Evolutionary conservation across 225 moss, liverwort and hornwort species (phyloP).

Genomic region (Antitrichia curtipendula): DNA sequence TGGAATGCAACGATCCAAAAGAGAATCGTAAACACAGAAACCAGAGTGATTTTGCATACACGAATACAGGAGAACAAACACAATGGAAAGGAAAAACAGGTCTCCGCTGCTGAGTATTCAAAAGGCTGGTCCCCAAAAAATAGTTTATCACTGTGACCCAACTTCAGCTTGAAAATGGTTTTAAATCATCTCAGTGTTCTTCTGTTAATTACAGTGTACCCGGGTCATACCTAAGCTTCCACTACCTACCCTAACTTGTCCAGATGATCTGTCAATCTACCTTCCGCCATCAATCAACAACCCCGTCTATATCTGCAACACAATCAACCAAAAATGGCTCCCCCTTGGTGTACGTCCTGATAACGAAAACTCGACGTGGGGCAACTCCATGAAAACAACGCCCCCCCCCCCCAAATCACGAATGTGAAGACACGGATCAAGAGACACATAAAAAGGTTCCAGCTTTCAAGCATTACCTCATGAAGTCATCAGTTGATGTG

Average conservation of each 20-base stretch:
- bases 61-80: not conserved
- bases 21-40: not conserved
- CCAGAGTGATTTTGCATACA: not conserved
- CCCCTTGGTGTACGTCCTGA: not conserved
- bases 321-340: not conserved
- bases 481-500: not conserved
- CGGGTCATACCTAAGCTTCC: not conserved
- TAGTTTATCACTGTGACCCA: not conserved
- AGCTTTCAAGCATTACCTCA: not conserved
- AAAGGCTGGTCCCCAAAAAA: not conserved
- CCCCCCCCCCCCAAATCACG: not conserved
- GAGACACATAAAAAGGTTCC: not conserved
- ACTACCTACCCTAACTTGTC: not conserved
- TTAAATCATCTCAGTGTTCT: not conserved
- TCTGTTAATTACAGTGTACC: constrained; percentile 13
- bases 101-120: not conserved
- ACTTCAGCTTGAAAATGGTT: constrained; percentile 11
- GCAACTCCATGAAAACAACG: not conserved
- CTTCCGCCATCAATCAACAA: not conserved
- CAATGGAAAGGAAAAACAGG: not conserved
- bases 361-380: not conserved
- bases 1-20: not conserved
- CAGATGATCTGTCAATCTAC: not conserved
- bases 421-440: not conserved
- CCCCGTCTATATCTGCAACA: not conserved